A percentile compares a stretch with the other conserved stretches of the same genome.
Conservation (phyloP, 176 grass and related monocot species). For the Saccharum spontaneum region DNA sequence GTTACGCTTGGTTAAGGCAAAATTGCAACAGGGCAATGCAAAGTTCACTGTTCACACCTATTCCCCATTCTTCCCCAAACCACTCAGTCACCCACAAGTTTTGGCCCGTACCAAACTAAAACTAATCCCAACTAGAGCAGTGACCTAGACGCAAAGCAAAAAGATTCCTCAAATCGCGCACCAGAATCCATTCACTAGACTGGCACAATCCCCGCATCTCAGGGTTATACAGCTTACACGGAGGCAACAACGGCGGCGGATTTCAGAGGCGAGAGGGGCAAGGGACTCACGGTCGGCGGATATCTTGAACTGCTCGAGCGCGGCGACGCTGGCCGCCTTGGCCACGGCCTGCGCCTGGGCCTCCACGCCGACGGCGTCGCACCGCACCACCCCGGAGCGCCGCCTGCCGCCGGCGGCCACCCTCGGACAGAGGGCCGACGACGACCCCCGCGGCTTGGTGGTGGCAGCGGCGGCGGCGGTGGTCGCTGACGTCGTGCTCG, state of each 20-base stretch:
- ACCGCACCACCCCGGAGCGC: constrained; percentile 48
- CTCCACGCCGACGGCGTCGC: constrained; percentile 59
- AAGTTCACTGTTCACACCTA: background rate
- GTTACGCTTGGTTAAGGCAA: background rate
- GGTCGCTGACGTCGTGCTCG: constrained; percentile 46
- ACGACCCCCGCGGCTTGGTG: constrained; percentile 26
- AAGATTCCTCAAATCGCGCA: constrained; percentile 13
- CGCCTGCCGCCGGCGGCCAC: constrained; percentile 35
- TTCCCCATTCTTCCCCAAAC: background rate
- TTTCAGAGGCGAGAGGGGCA: background rate
- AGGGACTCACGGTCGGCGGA: constrained; percentile 83
- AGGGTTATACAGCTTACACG: background rate
- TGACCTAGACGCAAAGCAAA: background rate
- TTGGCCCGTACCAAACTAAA: background rate
- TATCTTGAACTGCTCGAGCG: constrained; percentile 98
- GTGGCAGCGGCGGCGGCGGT: constrained; percentile 10
- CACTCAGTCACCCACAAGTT: background rate
- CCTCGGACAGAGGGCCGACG: constrained; percentile 27
- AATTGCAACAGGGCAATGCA: background rate
- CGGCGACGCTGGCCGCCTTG: constrained; percentile 57
- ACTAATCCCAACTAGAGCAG: background rate
- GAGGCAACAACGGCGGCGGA: background rate
- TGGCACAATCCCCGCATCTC: background rate
- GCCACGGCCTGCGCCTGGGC: background rate
- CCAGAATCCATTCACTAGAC: background rate